Evolutionary conservation across 805 yeast genomes (phyloP), one percentile per base, ranked within the genome.

Genomic region (Kazachstania martiniae): DNA sequence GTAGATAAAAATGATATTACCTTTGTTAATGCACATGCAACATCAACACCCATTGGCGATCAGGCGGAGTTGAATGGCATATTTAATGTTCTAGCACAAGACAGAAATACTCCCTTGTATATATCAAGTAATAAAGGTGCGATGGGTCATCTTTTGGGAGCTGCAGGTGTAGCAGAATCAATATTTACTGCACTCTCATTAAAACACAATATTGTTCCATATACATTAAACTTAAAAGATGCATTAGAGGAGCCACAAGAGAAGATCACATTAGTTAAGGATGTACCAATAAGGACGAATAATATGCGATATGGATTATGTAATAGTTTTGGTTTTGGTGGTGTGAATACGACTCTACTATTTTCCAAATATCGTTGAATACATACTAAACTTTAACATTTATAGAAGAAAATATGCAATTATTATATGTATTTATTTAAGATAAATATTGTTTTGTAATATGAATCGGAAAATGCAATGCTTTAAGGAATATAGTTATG

Each of bases 271-370:
- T 80, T 78, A 44, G 77, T 79, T 5, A 67, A 72, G 1, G 59
- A 70, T 21, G 40, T 47, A 9, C 63, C 80, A 8, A 46, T 56
- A n/a, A 47, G 61, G 27, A 31, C 43, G 10, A 62, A 53, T 16
- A 45, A 53, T 2, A 51, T 81, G 4, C 47, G 67, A 3, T 66
- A 70, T 41, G 96, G 89, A 0, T 39, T 91, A 44, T 73, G 85
- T 29, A 91, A 91, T 49, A 84, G 95, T 45, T 89, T 93, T 59
- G 99, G 98, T 1, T 91, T 91, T 61, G 99, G 99, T 6, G 99
- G 99, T 7, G 84, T 93, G 4, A 91, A 91, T 55, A 78, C 93
- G 5, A 69, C 93, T 2, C 48, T 91, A 2, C 65, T 76, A 27
- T 70, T 77, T 41, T 61, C 62, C 21, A 63, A 58, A 38, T 57